phyloP scores from a whole-genome alignment of 805 yeast genomes.

The Blastobotrys muscicola region DNA sequence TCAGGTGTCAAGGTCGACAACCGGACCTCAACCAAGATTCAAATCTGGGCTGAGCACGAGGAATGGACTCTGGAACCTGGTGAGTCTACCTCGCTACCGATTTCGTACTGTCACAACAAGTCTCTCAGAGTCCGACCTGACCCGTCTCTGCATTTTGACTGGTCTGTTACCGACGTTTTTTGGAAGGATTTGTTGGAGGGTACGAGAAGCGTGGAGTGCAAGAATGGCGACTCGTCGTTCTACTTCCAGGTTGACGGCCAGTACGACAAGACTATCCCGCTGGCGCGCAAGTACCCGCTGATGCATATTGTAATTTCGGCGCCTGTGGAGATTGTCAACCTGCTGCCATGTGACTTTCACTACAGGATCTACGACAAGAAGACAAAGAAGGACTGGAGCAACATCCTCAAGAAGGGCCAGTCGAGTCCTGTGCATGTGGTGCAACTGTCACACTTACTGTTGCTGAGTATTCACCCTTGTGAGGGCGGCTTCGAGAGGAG shows the following conservation, averaged over 20 bases:
- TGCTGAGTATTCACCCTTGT: slow-evolving; percentile 50
- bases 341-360: slow-evolving; percentile 71
- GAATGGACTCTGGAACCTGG: slow-evolving; percentile 44
- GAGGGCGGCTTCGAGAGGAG: slow-evolving; percentile 53
- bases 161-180: slow-evolving; percentile 53
- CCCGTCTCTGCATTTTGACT: slow-evolving; percentile 44
- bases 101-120: slow-evolving; percentile 53
- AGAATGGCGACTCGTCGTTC: slow-evolving; percentile 34
- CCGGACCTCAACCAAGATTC: slow-evolving; percentile 51
- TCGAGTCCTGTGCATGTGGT: slow-evolving; percentile 74
- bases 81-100: slow-evolving; percentile 57
- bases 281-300: slow-evolving; percentile 73
- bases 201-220: slow-evolving; percentile 54
- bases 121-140: slow-evolving; percentile 54
- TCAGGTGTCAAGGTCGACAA: slow-evolving; percentile 69
- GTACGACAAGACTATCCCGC: slow-evolving; percentile 56
- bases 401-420: slow-evolving; percentile 52
- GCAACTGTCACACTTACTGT: slow-evolving; percentile 56
- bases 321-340: slow-evolving; percentile 76
- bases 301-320: slow-evolving; percentile 69
- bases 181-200: slow-evolving; percentile 55
- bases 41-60: slow-evolving; percentile 20
- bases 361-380: slow-evolving; percentile 73
- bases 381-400: slow-evolving; percentile 56
- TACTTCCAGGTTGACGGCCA: slow-evolving; percentile 66